Conservation (phyloP, 2,329 filamentous ascomycete species). For the Cladosporium sp. region DNA sequence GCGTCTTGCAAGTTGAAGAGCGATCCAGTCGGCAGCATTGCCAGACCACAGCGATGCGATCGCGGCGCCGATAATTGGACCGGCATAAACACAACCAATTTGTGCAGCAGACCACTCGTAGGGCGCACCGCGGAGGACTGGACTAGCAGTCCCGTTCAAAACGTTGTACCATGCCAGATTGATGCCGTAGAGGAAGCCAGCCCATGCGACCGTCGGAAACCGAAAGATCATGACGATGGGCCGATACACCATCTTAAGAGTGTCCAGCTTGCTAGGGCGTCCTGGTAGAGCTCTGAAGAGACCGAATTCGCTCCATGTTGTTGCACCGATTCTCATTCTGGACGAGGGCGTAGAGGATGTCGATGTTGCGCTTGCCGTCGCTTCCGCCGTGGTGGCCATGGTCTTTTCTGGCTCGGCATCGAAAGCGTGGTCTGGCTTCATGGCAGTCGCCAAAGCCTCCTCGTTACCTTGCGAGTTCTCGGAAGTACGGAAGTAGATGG, state of each 20-base stretch:
- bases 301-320: constrained; percentile 32
- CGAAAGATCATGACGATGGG: constrained; percentile 16
- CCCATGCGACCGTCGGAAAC: constrained; percentile 11
- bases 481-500: constrained; percentile 41
- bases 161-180: constrained; percentile 17
- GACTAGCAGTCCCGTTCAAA: constrained; percentile 14
- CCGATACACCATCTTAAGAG: constrained; percentile 17
- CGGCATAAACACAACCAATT: constrained; percentile 51
- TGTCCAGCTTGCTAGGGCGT: constrained; percentile 18
- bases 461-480: not conserved
- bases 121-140: constrained; percentile 22
- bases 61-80: constrained; percentile 37
- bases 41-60: constrained; percentile 34
- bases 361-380: not conserved
- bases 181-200: constrained; percentile 15
- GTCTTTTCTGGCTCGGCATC: not conserved
- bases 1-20: constrained; percentile 32
- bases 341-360: not conserved
- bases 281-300: constrained; percentile 18
- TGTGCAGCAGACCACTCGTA: constrained; percentile 35
- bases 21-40: constrained; percentile 29
- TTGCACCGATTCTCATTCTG: not conserved
- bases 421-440: not conserved
- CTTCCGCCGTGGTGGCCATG: constrained; percentile 15
- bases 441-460: not conserved